A percentile compares a stretch with the other conserved stretches of the same genome.
Evolutionary conservation across 2,329 filamentous ascomycete species (phyloP).

Genomic region (Chaetomium sp.): DNA sequence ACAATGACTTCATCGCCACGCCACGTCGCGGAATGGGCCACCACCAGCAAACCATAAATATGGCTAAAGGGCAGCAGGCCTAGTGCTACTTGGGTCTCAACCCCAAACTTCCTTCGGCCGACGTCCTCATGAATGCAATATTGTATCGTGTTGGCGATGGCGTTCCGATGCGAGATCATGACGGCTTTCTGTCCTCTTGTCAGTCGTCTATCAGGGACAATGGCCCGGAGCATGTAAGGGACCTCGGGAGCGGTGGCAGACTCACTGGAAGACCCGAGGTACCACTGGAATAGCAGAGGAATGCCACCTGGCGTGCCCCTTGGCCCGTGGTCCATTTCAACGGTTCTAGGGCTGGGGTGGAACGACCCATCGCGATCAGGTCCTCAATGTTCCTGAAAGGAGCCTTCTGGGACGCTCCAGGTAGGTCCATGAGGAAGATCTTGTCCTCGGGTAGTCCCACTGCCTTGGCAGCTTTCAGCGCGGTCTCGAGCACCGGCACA

Average conservation of each 20-base stretch:
- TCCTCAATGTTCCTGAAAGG: constrained; percentile 61
- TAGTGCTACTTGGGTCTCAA: constrained; percentile 44
- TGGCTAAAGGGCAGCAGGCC: constrained; percentile 76
- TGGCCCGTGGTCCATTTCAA: constrained; percentile 58
- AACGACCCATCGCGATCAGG: constrained; percentile 54
- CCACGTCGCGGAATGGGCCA: constrained; percentile 59
- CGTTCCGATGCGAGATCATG: constrained; percentile 73
- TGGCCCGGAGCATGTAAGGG: too few species aligned
- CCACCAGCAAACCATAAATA: constrained; percentile 70
- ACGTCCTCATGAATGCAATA: constrained; percentile 40
- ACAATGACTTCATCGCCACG: constrained; percentile 69
- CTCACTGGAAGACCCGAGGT: constrained; percentile 70
- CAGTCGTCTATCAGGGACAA: neutral
- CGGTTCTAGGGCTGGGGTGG: constrained; percentile 46
- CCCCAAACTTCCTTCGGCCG: constrained; percentile 30
- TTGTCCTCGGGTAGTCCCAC: constrained; percentile 56
- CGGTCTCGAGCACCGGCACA: constrained; percentile 55
- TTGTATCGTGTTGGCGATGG: constrained; percentile 70
- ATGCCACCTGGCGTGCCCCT: constrained; percentile 62
- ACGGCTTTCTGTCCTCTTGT: constrained; percentile 60
- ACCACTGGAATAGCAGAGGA: constrained; percentile 73
- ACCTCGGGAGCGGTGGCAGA: neutral
- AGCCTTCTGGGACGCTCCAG: constrained; percentile 45
- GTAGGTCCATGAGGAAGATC: constrained; percentile 64
- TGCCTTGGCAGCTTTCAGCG: constrained; percentile 57